Conservation (phyloP, 441 rosid genomes). For the Daphne laureola region DNA sequence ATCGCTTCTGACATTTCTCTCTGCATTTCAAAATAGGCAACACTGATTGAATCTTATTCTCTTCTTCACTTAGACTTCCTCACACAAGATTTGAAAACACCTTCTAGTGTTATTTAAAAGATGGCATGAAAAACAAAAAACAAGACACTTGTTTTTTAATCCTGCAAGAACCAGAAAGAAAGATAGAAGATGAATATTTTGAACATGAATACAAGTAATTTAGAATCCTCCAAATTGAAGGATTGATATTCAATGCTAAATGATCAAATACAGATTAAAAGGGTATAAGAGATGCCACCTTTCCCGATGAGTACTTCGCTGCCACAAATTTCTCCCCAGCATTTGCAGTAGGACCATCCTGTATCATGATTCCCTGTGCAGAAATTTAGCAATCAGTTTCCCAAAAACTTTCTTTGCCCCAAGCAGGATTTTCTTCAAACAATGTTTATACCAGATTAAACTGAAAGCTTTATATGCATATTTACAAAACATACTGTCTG, state of each 20-base stretch:
- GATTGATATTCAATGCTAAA: slow-evolving; percentile 7
- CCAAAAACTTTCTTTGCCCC: not conserved
- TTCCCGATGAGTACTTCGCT: slow-evolving; percentile 68
- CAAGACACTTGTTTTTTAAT: slow-evolving; percentile 32
- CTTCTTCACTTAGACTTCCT: slow-evolving; percentile 36
- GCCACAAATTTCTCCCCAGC: slow-evolving; percentile 74
- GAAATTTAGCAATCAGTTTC: slow-evolving; percentile 20
- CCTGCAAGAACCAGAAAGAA: slow-evolving; percentile 50
- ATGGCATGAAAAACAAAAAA: slow-evolving; percentile 33
- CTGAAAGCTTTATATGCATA: no score
- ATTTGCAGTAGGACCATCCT: slow-evolving; percentile 28
- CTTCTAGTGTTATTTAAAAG: slow-evolving; percentile 37
- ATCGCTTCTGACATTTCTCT: slow-evolving; percentile 68
- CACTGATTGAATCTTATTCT: slow-evolving; percentile 40
- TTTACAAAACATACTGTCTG: no score
- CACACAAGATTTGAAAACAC: slow-evolving; percentile 25
- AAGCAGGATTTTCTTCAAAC: not conserved
- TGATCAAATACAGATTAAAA: slow-evolving; percentile 9
- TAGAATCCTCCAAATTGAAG: slow-evolving; percentile 2
- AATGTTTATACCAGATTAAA: no score
- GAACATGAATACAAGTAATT: slow-evolving; percentile 9
- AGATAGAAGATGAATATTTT: slow-evolving; percentile 26
- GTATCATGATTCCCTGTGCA: slow-evolving; percentile 64
- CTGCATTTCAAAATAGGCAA: slow-evolving; percentile 53
- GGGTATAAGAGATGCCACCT: slow-evolving; percentile 35